Evolutionary conservation across 805 yeast genomes (phyloP).

Genomic region (Yarrowia phangngaensis): DNA sequence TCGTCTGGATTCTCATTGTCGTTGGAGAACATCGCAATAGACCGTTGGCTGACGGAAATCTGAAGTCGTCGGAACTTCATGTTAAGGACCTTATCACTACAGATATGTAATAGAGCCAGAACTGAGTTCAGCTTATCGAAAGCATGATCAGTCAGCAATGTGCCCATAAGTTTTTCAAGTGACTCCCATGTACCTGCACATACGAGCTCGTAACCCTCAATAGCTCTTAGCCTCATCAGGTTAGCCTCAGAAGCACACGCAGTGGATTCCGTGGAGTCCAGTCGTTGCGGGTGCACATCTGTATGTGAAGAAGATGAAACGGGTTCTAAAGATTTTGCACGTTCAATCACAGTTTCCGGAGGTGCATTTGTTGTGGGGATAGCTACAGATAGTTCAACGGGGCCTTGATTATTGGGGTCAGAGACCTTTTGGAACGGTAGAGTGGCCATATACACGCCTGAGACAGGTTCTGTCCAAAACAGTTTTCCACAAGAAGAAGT

Average conservation of each 20-base stretch:
- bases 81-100: conserved; percentile 9
- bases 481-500: conserved; percentile 32
- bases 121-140: conserved; percentile 7
- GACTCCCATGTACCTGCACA: conserved; percentile 14
- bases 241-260: conserved; percentile 16
- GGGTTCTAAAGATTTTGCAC: not conserved
- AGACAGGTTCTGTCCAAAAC: conserved; percentile 21
- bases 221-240: conserved; percentile 14
- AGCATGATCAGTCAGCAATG: conserved; percentile 8
- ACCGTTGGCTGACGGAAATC: conserved; percentile 8
- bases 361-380: conserved; percentile 6
- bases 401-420: conserved; percentile 15
- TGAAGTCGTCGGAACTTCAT: conserved; percentile 15
- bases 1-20: not conserved
- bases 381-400: conserved; percentile 4
- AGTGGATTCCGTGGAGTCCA: conserved; percentile 4
- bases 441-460: conserved; percentile 15
- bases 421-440: conserved; percentile 22
- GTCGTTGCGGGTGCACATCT: not conserved
- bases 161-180: conserved; percentile 20
- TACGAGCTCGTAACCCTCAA: conserved; percentile 18
- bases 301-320: not conserved
- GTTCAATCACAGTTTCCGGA: not conserved
- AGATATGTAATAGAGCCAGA: conserved; percentile 4
- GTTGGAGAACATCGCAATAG: conserved; percentile 11